phyloP scores from a whole-genome alignment of 805 yeast genomes.

The Jamesozyma jinghongensis region DNA sequence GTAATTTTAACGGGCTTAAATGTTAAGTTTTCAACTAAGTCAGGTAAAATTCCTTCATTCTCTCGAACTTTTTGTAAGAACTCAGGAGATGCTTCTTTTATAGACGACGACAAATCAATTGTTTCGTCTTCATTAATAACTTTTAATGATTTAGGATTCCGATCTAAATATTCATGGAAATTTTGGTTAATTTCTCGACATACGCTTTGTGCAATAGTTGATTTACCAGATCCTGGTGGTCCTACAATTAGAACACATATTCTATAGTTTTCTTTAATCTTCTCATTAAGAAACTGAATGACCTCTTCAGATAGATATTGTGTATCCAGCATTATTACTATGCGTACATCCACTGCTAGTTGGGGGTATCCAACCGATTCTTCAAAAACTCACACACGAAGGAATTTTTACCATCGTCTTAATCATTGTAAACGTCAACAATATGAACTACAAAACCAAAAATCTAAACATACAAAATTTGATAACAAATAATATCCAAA shows the following conservation, averaged over 20 bases:
- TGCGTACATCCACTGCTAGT: too few relatives aligned
- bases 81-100: constrained; percentile 5
- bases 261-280: constrained; percentile 32
- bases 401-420: too few relatives aligned
- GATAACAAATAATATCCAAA: too few relatives aligned
- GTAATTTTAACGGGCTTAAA: constrained; percentile 16
- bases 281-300: constrained; percentile 19
- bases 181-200: constrained; percentile 33
- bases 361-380: too few relatives aligned
- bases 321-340: too few relatives aligned
- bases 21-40: constrained; percentile 16
- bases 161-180: constrained; percentile 11
- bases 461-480: too few relatives aligned
- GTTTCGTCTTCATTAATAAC: background rate
- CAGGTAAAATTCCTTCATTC: constrained; percentile 12
- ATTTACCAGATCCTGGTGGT: constrained; percentile 79
- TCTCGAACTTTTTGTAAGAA: constrained; percentile 9
- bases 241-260: constrained; percentile 58
- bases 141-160: background rate
- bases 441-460: too few relatives aligned
- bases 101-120: constrained; percentile 5
- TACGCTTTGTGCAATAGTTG: constrained; percentile 50
- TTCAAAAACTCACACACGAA: too few relatives aligned
- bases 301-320: constrained; percentile 26
- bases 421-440: too few relatives aligned